Percentiles rank a stretch among this genome's conserved stretches.
Conservation (phyloP, 257 asterid species). For the Penstemon davidsonii region DNA sequence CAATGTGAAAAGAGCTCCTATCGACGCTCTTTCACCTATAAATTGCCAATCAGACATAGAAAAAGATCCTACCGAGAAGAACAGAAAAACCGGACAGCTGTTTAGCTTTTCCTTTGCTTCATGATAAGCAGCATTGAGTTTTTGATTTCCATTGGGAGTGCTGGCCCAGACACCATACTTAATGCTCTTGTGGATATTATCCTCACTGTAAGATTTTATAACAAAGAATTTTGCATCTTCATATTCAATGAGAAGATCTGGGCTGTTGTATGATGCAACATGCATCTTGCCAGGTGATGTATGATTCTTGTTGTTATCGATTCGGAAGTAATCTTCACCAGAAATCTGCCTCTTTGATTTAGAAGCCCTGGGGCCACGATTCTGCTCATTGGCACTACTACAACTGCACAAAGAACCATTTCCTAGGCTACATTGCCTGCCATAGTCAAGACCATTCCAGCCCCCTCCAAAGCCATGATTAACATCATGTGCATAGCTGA, state of each 20-base stretch:
- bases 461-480: conserved; percentile 22
- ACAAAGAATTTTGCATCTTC: conserved; percentile 47
- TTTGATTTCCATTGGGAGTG: conserved; percentile 52
- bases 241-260: conserved; percentile 18
- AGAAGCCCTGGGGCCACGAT: conserved; percentile 30
- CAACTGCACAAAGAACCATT: conserved; percentile 22
- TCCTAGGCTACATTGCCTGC: conserved; percentile 17
- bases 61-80: conserved; percentile 43
- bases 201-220: conserved; percentile 56
- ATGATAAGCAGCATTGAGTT: conserved; percentile 47
- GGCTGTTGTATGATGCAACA: conserved; percentile 10
- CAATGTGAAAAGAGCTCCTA: neutral
- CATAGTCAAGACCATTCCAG: conserved; percentile 24
- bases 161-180: conserved; percentile 56
- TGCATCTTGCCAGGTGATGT: conserved; percentile 11
- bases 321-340: conserved; percentile 3
- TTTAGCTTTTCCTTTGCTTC: conserved; percentile 43
- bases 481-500: conserved; percentile 9
- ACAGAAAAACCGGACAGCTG: conserved; percentile 41
- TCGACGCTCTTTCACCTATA: neutral
- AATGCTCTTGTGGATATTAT: conserved; percentile 55
- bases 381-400: conserved; percentile 26
- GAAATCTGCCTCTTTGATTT: conserved; percentile 16
- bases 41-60: neutral
- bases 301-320: neutral